Conservation (phyloP, 2,329 filamentous ascomycete genomes). For the Verticillium alfalfae region DNA sequence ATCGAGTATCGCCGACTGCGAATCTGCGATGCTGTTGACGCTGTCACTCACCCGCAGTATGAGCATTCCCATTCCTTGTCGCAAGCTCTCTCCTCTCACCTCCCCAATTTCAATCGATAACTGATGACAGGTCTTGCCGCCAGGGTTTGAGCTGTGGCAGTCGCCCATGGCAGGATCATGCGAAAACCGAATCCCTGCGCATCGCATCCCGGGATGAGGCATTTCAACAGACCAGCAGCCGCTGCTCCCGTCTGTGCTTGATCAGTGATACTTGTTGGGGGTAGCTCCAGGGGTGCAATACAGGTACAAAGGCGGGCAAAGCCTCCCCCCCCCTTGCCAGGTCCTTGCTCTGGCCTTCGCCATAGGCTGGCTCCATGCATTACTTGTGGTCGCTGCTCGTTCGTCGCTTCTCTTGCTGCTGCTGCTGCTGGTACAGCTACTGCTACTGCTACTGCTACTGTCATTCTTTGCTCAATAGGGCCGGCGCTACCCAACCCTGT, state of each 20-base stretch:
- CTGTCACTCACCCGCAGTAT: background rate
- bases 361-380: background rate
- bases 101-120: background rate
- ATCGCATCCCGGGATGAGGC: background rate
- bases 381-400: conserved; percentile 1
- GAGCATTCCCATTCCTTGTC: background rate
- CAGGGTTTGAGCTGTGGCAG: background rate
- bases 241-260: conserved; percentile 1
- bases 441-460: background rate
- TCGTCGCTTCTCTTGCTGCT: background rate
- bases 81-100: background rate
- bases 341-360: background rate
- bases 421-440: background rate
- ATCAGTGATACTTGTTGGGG: background rate
- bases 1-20: background rate
- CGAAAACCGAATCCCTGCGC: background rate
- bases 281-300: background rate
- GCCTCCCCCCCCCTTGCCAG: background rate
- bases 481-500: conserved; percentile 19
- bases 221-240: background rate
- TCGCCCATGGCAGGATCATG: background rate
- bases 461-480: conserved; percentile 4
- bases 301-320: background rate
- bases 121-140: background rate
- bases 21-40: background rate